Evolutionary conservation across 2,329 filamentous ascomycete genomes (phyloP).

Genomic region (Penicillium sp.): DNA sequence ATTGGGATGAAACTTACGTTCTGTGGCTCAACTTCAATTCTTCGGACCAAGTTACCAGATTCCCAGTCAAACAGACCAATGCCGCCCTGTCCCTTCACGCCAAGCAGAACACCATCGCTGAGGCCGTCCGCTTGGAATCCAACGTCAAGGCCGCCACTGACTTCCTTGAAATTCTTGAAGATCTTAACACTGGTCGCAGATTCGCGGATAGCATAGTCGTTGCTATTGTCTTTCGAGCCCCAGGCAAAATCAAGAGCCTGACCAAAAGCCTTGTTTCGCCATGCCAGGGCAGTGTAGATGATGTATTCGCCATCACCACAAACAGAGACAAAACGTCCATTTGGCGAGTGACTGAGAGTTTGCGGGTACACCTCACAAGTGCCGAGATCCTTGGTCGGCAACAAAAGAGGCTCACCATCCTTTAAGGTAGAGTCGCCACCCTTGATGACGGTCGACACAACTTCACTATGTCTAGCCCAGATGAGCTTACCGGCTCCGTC

Average conservation of each 20-base stretch:
- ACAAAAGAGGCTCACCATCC: slow-evolving; percentile 77
- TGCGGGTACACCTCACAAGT: slow-evolving; percentile 96
- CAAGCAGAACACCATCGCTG: slow-evolving; percentile 79
- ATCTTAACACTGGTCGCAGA: slow-evolving; percentile 91
- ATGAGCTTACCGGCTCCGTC: slow-evolving; percentile 92
- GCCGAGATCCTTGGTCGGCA: slow-evolving; percentile 90
- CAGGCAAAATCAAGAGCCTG: slow-evolving; percentile 94
- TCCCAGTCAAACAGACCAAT: slow-evolving; percentile 97
- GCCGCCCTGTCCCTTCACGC: slow-evolving; percentile 90
- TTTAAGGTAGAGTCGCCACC: slow-evolving; percentile 76
- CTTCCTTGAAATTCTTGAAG: slow-evolving; percentile 96
- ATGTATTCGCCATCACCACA: slow-evolving; percentile 98
- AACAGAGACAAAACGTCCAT: slow-evolving; percentile 80
- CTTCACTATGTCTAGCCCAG: slow-evolving; percentile 92
- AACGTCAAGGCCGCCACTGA: slow-evolving; percentile 79
- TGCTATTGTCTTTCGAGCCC: slow-evolving; percentile 95
- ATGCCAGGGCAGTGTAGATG: slow-evolving; percentile 93
- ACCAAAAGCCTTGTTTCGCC: slow-evolving; percentile 96
- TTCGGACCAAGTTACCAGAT: slow-evolving; percentile 76
- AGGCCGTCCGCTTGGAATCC: slow-evolving; percentile 92
- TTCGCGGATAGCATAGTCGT: slow-evolving; percentile 95
- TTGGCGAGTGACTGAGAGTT: slow-evolving; percentile 90
- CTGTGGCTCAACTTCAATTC: slow-evolving; percentile 74
- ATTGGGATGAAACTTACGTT: slow-evolving; percentile 41
- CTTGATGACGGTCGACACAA: slow-evolving; percentile 92